Evolutionary conservation across 2,329 filamentous ascomycete genomes (phyloP), one percentile per base, ranked within the genome.

Genomic region (Pestalotiopsis sp.): DNA sequence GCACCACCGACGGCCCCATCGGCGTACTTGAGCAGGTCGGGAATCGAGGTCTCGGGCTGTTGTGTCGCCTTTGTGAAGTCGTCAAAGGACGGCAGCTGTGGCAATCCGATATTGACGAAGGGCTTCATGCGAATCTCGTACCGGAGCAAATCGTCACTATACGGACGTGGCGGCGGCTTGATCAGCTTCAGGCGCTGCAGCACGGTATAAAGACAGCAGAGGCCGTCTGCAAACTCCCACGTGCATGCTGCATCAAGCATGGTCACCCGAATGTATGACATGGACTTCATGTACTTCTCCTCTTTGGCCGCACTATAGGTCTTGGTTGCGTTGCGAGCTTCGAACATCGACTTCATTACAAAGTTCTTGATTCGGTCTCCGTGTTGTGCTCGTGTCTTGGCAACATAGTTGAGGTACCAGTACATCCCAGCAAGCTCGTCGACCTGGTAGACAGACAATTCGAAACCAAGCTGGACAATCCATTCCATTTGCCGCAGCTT

Each of bases 371-470:
- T 93, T 66, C 92, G 88, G 73, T 94, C 91, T 27, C 92, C 82
- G 74, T 98, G 89, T 76, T 90, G 86, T 60, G 89, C 81, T 70
- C 92, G 85, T 67, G 91, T 88, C 76, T 90, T 87, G 75, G 92
- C 84, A 69, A 97, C 82, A 81, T 93, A 88, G 73, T 93, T 88
- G 71, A 97, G 82, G 78, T 97, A 94, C 90, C 92, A 96, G 79
- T 98, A 98, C 92, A 98, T 97, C 27, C 90, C 90, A 0, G 90
- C 88, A 11, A 96, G 85, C 79, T 99, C 96, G 78, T 97, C 92
- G 0, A 90, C 86, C 66, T 95, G 90, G 79, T 98, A 98, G 11
- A 97, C 88, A 58, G 95, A 91, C 13, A 98, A 90, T 80, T 99
- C 96, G 78, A 99, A 98, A 13, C 97, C 96, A 39, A 98, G 89